Evolutionary conservation across 805 yeast genomes (phyloP), one percentile per base, ranked within the genome.

Genomic region (Myxozyma monticola): DNA sequence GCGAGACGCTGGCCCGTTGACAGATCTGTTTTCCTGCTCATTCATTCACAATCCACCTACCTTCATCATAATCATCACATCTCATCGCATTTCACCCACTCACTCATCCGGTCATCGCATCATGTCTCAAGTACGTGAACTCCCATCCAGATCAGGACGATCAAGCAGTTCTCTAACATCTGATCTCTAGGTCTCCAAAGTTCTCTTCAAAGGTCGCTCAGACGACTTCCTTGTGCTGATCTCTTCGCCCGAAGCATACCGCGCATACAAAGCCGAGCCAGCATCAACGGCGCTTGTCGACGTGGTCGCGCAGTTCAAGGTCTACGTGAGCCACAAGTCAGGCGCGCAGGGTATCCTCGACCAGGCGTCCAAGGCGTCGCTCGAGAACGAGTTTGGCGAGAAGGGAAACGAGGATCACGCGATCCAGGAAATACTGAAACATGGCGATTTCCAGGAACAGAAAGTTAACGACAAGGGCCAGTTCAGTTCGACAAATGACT

Each of bases 281-380:
- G 60, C 75, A 29, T 68, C 80, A 12, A 67, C 80, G 18, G 83
- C 91, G 20, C 70, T 84, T 49, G 71, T 80, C 10, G 81, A 79
- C 35, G 76, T 84, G 3, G 81, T 85, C 1, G 82, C 83, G 0
- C 72, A 76, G 7, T 85, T 78, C 71, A 78, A 83, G 61, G 75
- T 88, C n/a, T 88, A 75, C 64, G 73, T 77, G 20, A 77, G 79
- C 48, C 75, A 76, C 53, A 73, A 21, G 12, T 8, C 72, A 21
- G 96, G 95, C 28, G 70, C 80, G 2, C 85, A 80, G 60, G 96
- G 96, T 49, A 74, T 76, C 7, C 65, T 85, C 22, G 86, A 83
- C 44, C 82, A 79, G 61, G 95, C 91, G 1, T 83, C 91, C 6
- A 76, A 79, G 48, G 70, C 73, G 17, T 85, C 82, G 52, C 65